These are phyloP conservation scores for Lodderomyces elongisporus DNA, from an alignment of 1,139 yeast species.

Conservation along the genomic window DNA sequence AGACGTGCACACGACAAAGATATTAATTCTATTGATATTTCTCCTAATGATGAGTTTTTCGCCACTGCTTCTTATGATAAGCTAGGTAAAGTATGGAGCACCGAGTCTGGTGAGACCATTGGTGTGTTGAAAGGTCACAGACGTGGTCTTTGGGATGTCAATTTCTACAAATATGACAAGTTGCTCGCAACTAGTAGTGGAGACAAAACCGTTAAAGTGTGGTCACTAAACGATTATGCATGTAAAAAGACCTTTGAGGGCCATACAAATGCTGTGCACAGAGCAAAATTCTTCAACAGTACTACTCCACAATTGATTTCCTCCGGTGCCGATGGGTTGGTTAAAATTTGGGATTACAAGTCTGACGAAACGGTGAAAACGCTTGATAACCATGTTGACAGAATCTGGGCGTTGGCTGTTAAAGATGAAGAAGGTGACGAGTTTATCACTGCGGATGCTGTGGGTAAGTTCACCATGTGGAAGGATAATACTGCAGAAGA, in stretches of 20 bases:
- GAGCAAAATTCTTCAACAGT: constrained; percentile 64
- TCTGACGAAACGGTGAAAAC: constrained; percentile 78
- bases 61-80: constrained; percentile 98
- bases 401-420: constrained; percentile 85
- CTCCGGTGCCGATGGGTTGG: constrained; percentile 91
- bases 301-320: constrained; percentile 63
- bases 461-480: constrained; percentile 89
- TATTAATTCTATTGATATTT: constrained; percentile 78
- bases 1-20: constrained; percentile 97
- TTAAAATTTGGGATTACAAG: constrained; percentile 82
- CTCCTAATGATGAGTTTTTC: constrained; percentile 82
- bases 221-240: constrained; percentile 77
- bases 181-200: constrained; percentile 77
- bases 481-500: constrained; percentile 75
- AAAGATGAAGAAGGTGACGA: constrained; percentile 60
- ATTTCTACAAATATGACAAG: constrained; percentile 76
- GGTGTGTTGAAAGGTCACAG: constrained; percentile 87
- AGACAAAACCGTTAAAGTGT: constrained; percentile 82
- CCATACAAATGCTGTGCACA: constrained; percentile 86
- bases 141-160: constrained; percentile 91
- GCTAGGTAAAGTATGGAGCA: constrained; percentile 83
- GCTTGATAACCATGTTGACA: constrained; percentile 84
- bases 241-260: constrained; percentile 88
- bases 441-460: constrained; percentile 88
- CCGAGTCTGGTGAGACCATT: constrained; percentile 73